These are phyloP conservation scores for Striga asiatica DNA, from an alignment of 257 asterid species.

Conservation along the genomic window DNA sequence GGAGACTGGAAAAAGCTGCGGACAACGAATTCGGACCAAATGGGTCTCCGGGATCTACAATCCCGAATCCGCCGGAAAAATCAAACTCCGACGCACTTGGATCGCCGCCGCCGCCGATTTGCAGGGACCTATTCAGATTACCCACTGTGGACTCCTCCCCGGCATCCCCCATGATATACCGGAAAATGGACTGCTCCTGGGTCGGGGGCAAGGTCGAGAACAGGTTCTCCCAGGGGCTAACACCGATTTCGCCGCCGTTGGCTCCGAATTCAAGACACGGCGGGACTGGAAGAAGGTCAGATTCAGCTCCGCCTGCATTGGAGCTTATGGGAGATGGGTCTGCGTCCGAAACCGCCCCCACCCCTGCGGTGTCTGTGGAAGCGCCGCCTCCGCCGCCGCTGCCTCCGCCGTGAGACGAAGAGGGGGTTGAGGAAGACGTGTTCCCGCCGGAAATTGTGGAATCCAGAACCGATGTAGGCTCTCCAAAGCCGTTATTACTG, in stretches of 20 bases:
- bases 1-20: constrained; percentile 27
- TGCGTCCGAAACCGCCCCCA: constrained; percentile 64
- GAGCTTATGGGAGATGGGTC: constrained; percentile 68
- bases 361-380: constrained; percentile 58
- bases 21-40: constrained; percentile 23
- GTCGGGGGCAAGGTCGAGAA: constrained; percentile 56
- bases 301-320: constrained; percentile 49
- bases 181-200: constrained; percentile 63
- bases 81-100: constrained; percentile 37
- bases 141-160: constrained; percentile 73
- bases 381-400: constrained; percentile 35
- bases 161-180: constrained; percentile 80
- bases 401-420: constrained; percentile 60
- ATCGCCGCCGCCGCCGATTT: constrained; percentile 30
- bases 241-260: constrained; percentile 28
- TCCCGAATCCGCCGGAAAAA: constrained; percentile 43
- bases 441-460: constrained; percentile 55
- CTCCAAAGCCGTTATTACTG: constrained; percentile 24
- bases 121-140: constrained; percentile 46
- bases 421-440: constrained; percentile 73
- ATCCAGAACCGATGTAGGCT: constrained; percentile 91
- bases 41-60: constrained; percentile 56
- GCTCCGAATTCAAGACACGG: constrained; percentile 44
- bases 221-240: constrained; percentile 86
- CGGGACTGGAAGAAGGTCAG: constrained; percentile 45